Evolutionary conservation across 129 eudicot genomes (phyloP), one percentile per base, ranked within the genome.

Genomic region (Helichrysum umbraculigerum): DNA sequence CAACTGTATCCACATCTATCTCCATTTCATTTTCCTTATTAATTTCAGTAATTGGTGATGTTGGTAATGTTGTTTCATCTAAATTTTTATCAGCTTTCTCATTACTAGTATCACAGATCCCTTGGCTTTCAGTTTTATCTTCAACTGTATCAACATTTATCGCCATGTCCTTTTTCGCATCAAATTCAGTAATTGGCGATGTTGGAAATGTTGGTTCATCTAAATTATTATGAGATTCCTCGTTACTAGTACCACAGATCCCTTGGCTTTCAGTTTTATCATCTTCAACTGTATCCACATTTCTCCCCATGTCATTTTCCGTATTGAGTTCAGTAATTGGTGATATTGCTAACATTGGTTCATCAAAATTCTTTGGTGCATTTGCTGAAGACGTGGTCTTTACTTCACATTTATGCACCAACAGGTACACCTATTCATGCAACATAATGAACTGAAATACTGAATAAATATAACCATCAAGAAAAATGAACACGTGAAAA

Each of bases 401-500:
- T 70, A 85, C 87, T 79, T 87, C 92, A 80, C 87, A 78, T 14
- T 78, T 82, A 84, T 95, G 99, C 47, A 95, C 95, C 85, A 95
- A 81, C 12, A 95, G 82, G 81, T 91, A 91, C 72, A 90, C 98
- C 98, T 93, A 84, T 71, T 47, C 57, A 82, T 60, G 22, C 68
- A 62, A 57, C 72, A 75, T 44, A 74, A 76, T 66, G 39, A 63
- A 73, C 70, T 32, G n/a, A n/a, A n/a, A n/a, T n/a, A n/a, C n/a
- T n/a, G 57, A 82, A 77, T 47, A 50, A 34, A 67, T 37, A 65
- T 6, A 39, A 30, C 67, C 65, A 41, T 76, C 42, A 63, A 15
- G 29, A 12, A 59, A 25, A 16, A 81, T 22, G 22, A 71, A 68
- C 33, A 63, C 56, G 32, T 68, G 59, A 58, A 77, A 9, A 47